These are phyloP conservation scores for Ajuga chamaepitys DNA, from an alignment of 257 asterid species.

Conservation along the genomic window DNA sequence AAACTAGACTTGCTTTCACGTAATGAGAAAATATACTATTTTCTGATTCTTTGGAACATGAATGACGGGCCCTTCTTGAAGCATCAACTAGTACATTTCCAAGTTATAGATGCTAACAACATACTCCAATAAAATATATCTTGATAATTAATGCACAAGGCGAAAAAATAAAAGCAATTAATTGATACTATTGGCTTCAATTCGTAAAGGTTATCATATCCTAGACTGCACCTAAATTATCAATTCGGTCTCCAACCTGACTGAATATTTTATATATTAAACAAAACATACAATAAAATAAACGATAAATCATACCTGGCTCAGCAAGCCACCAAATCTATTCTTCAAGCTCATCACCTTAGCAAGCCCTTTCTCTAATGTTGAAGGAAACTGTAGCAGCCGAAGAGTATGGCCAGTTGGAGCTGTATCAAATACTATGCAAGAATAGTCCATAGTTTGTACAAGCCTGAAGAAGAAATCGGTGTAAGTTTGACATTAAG, in stretches of 20 bases:
- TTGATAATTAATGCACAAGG: neutral
- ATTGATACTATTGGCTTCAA: neutral
- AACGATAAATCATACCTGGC: conserved; percentile 49
- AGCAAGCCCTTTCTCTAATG: conserved; percentile 84
- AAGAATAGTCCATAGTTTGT: conserved; percentile 94
- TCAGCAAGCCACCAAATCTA: conserved; percentile 82
- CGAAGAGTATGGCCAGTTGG: conserved; percentile 99
- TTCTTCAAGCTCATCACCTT: conserved; percentile 87
- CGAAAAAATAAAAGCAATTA: neutral
- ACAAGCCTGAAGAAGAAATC: conserved; percentile 63
- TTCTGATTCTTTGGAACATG: neutral
- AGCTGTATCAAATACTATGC: conserved; percentile 93
- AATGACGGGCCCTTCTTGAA: neutral
- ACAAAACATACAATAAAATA: neutral
- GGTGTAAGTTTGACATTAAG: neutral
- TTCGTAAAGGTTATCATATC: neutral
- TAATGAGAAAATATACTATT: neutral
- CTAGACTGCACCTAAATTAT: neutral
- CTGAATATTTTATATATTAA: neutral
- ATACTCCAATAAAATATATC: neutral
- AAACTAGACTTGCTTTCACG: neutral
- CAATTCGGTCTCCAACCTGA: neutral
- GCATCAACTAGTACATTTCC: neutral
- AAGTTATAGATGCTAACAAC: neutral
- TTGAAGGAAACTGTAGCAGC: conserved; percentile 93